phyloP scores from a whole-genome alignment of 495 filamentous ascomycete genomes.

The Mytilinidion resinicola region DNA sequence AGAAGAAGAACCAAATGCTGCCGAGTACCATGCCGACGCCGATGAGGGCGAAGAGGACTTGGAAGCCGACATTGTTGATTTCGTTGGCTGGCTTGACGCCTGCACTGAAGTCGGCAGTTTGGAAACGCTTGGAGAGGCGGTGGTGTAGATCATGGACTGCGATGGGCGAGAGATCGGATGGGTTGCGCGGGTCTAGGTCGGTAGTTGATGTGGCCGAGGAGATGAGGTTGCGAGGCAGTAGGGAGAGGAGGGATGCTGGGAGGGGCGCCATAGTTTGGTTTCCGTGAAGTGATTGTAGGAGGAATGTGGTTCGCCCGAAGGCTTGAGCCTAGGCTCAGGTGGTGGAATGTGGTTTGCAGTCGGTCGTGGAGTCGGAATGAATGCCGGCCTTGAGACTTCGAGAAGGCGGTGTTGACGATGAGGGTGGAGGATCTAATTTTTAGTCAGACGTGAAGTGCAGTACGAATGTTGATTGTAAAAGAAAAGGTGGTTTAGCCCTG shows the following conservation, averaged over 20 bases:
- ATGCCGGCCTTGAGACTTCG: no score
- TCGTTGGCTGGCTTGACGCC: constrained; percentile 57
- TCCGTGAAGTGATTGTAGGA: background rate
- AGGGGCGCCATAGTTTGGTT: constrained; percentile 11
- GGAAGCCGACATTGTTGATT: constrained; percentile 78
- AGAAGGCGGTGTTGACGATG: no score
- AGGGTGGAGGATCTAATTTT: no score
- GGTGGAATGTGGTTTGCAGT: no score
- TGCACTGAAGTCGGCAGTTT: constrained; percentile 34
- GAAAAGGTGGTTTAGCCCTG: no score
- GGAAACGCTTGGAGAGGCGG: constrained; percentile 4
- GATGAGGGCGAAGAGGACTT: constrained; percentile 79
- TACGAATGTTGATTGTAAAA: no score
- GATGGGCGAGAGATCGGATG: constrained; percentile 17
- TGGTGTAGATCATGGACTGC: constrained; percentile 18
- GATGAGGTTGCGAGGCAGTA: constrained; percentile 17
- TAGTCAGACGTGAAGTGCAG: no score
- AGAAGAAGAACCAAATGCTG: constrained; percentile 96
- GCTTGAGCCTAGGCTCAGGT: constrained; percentile 10
- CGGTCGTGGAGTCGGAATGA: no score
- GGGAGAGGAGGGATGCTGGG: constrained; percentile 13
- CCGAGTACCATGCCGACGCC: constrained; percentile 70
- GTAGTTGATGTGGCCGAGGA: background rate
- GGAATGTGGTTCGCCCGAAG: background rate
- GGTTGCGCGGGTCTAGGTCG: constrained; percentile 5